Percentiles rank a stretch among this genome's conserved stretches.
phyloP scores from a whole-genome alignment of 2,329 filamentous ascomycete genomes.

The Paraphaeosphaeria minitans region DNA sequence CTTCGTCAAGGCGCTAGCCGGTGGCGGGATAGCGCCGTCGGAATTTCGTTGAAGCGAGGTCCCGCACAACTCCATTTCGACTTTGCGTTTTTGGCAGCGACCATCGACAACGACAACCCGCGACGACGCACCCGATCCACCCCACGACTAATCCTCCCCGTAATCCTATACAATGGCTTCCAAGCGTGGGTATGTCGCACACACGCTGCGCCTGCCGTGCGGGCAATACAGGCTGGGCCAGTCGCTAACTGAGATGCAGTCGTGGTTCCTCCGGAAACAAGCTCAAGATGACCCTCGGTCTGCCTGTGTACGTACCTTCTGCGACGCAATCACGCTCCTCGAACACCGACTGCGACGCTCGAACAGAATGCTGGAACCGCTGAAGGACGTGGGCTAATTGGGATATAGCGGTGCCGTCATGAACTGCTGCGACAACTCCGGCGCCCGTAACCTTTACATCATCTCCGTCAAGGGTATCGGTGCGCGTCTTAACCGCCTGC shows the following conservation, averaged over 20 bases:
- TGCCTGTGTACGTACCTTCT: constrained; percentile 84
- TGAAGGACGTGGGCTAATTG: constrained; percentile 30
- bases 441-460: constrained; percentile 99
- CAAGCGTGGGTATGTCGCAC: constrained; percentile 46
- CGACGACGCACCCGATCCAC: constrained; percentile 37
- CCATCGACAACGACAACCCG: constrained; percentile 23
- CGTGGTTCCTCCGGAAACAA: constrained; percentile 96
- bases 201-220: not conserved
- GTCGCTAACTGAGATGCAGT: constrained; percentile 50
- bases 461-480: constrained; percentile 99
- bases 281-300: constrained; percentile 99
- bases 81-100: constrained; percentile 7
- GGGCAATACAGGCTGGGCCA: not conserved
- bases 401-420: constrained; percentile 88
- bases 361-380: not conserved
- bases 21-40: not conserved
- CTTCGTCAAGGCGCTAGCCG: not conserved
- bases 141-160: constrained; percentile 22
- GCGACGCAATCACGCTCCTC: constrained; percentile 22
- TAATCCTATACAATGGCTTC: constrained; percentile 46
- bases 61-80: constrained; percentile 10
- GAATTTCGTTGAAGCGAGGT: constrained; percentile 10
- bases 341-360: not conserved
- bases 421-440: constrained; percentile 99
- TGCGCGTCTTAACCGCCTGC: constrained; percentile 95